Percentiles rank a stretch among this genome's conserved stretches.
Conservation (phyloP, 306 rosid species). For the Calophaca sinica region DNA sequence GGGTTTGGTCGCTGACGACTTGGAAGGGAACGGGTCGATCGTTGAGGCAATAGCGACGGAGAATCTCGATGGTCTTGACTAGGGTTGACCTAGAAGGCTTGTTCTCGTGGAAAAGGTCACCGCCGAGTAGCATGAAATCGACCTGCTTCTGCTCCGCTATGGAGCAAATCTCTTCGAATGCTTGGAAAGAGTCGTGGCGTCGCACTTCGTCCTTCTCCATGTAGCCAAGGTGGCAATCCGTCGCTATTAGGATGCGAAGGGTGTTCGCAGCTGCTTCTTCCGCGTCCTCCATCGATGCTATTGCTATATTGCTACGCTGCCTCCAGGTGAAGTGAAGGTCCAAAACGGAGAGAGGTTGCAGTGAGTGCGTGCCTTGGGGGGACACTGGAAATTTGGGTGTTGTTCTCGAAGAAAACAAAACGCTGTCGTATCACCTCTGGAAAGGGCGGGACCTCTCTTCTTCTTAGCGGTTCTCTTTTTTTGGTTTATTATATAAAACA, state of each 20-base stretch:
- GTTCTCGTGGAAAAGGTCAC: slow-evolving; percentile 97
- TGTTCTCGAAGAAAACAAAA: not conserved
- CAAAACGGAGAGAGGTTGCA: not conserved
- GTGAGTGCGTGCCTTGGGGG: not conserved
- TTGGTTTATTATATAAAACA: too few relatives aligned
- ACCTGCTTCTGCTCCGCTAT: slow-evolving; percentile 73
- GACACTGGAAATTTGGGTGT: not conserved
- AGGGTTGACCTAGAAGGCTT: slow-evolving; percentile 92
- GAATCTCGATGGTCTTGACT: slow-evolving; percentile 90
- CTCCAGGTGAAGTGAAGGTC: not conserved
- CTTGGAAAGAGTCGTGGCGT: slow-evolving; percentile 90
- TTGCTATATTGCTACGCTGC: not conserved
- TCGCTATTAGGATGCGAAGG: slow-evolving; percentile 84
- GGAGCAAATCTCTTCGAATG: slow-evolving; percentile 93
- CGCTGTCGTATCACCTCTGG: not conserved
- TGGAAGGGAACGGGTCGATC: slow-evolving; percentile 88
- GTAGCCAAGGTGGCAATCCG: slow-evolving; percentile 95
- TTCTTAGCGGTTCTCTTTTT: too few relatives aligned
- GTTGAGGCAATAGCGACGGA: slow-evolving; percentile 84
- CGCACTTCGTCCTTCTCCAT: slow-evolving; percentile 97
- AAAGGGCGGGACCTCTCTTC: slow-evolving; percentile 14
- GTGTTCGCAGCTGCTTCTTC: slow-evolving; percentile 53
- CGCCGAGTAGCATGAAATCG: slow-evolving; percentile 80
- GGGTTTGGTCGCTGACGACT: slow-evolving; percentile 97
- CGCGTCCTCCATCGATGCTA: slow-evolving; percentile 54